Evolutionary conservation across 768 basidiomycete genomes (phyloP).

Genomic region (Hypholoma sublateritium): DNA sequence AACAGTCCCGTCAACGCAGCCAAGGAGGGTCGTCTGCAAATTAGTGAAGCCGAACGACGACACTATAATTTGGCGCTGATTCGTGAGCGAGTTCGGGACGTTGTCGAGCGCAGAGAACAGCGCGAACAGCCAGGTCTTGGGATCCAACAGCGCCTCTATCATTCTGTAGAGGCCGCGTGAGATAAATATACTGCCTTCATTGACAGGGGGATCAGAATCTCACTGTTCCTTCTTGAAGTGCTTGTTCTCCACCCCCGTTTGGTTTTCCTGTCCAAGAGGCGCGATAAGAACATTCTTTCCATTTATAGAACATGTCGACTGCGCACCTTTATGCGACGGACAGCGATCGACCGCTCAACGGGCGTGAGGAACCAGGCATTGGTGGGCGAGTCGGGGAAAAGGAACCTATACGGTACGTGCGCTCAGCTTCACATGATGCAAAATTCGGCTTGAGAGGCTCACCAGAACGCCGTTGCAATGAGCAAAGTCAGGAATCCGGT

Average conservation of each 20-base stretch:
- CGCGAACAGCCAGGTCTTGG: conserved; percentile 78
- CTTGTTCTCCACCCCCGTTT: conserved; percentile 84
- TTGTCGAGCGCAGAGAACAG: conserved; percentile 62
- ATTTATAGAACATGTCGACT: background rate
- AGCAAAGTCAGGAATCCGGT: conserved; percentile 60
- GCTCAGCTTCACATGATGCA: background rate
- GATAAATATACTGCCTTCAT: background rate
- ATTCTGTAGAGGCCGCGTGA: conserved; percentile 39
- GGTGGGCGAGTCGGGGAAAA: conserved; percentile 76
- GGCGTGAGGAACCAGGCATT: conserved; percentile 72
- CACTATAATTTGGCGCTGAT: conserved; percentile 65
- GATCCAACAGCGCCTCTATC: conserved; percentile 65
- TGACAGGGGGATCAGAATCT: conserved; percentile 23
- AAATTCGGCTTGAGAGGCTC: conserved; percentile 9
- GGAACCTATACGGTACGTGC: conserved; percentile 38
- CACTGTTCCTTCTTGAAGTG: conserved; percentile 79
- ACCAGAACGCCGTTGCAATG: conserved; percentile 58
- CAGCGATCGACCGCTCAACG: conserved; percentile 61
- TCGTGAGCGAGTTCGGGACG: conserved; percentile 64
- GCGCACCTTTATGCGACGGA: conserved; percentile 61
- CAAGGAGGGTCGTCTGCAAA: conserved; percentile 68
- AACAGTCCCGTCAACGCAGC: conserved; percentile 63
- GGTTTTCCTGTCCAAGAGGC: conserved; percentile 51
- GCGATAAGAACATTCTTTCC: background rate
- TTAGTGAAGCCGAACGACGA: conserved; percentile 62